phyloP scores from a whole-genome alignment of 805 yeast genomes.

The Dipodascus albidus region DNA sequence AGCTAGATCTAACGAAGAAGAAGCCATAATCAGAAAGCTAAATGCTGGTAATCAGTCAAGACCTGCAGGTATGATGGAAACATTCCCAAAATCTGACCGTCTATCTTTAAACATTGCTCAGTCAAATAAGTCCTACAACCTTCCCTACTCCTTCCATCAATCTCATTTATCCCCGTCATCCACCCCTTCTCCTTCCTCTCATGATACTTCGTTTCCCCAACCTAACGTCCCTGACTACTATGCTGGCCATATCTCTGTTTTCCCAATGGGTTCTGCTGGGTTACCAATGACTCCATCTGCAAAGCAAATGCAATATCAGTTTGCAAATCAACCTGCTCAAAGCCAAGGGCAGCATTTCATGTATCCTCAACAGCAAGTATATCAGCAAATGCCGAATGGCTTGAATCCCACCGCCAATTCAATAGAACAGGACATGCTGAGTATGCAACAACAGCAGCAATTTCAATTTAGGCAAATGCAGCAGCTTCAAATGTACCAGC shows the following conservation, averaged over 20 bases:
- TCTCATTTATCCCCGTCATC: background rate
- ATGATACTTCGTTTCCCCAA: background rate
- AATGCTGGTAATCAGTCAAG: background rate
- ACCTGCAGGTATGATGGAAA: background rate
- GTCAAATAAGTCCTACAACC: background rate
- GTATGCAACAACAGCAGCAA: constrained; percentile 5
- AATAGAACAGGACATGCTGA: background rate
- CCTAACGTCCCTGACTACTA: background rate
- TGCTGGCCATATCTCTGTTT: background rate
- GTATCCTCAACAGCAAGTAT: background rate
- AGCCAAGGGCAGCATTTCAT: constrained; percentile 3
- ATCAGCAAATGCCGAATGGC: background rate
- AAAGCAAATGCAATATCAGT: background rate
- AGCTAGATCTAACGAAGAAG: constrained; percentile 41
- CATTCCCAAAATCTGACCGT: background rate
- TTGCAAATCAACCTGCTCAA: background rate
- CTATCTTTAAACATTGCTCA: background rate
- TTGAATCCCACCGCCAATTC: background rate
- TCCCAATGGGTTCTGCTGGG: background rate
- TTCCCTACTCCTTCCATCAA: background rate
- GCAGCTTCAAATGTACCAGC: constrained; percentile 4
- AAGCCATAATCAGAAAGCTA: constrained; percentile 20
- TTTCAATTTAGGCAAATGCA: constrained; percentile 1
- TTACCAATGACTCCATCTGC: background rate
- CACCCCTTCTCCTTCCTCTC: background rate